These are phyloP conservation scores for Aspergillus hiratsukae DNA, from an alignment of 2,329 filamentous ascomycete species.

Conservation along the genomic window DNA sequence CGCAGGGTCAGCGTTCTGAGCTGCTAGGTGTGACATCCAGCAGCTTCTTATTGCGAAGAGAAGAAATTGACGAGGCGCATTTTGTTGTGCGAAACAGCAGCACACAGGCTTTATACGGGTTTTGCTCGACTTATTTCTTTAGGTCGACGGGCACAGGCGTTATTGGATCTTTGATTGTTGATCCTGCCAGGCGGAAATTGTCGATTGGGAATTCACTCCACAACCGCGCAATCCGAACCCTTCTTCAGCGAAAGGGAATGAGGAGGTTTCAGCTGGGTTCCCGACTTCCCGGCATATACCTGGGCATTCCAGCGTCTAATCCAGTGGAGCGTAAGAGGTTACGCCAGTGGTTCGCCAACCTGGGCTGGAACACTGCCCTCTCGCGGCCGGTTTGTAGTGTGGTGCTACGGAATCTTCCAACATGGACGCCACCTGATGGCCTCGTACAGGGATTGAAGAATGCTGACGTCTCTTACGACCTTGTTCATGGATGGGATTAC, in stretches of 20 bases:
- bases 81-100: constrained; percentile 93
- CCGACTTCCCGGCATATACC: constrained; percentile 76
- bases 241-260: constrained; percentile 67
- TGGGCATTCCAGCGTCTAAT: constrained; percentile 72
- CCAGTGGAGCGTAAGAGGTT: constrained; percentile 56
- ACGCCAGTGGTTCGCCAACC: constrained; percentile 79
- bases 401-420: constrained; percentile 65
- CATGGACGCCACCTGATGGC: constrained; percentile 72
- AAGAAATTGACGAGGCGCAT: constrained; percentile 72
- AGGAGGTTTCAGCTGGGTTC: constrained; percentile 78
- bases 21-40: constrained; percentile 65
- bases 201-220: constrained; percentile 90
- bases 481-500: constrained; percentile 76
- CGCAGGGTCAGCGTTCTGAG: constrained; percentile 64
- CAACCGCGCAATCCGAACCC: constrained; percentile 71
- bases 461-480: constrained; percentile 72
- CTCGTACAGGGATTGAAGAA: constrained; percentile 68
- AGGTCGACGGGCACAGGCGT: constrained; percentile 66
- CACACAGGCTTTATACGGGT: constrained; percentile 85
- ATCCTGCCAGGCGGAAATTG: constrained; percentile 77
- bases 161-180: constrained; percentile 83
- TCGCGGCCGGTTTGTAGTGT: constrained; percentile 66
- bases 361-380: constrained; percentile 76
- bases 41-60: constrained; percentile 70
- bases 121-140: constrained; percentile 82